phyloP scores from a whole-genome alignment of 2,329 filamentous ascomycete genomes.

The Elsinoe ampelina region DNA sequence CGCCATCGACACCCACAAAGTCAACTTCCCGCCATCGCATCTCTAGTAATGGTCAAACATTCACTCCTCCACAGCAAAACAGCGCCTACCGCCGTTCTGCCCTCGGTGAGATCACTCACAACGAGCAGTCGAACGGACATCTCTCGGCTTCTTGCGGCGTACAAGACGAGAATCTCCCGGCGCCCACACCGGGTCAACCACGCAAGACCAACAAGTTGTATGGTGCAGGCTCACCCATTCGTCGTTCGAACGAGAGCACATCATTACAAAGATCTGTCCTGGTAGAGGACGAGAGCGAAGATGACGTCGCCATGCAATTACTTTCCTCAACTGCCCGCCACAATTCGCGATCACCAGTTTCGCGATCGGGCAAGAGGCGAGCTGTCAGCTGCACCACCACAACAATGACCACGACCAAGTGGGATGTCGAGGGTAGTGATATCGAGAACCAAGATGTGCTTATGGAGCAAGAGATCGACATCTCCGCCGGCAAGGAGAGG shows the following conservation, averaged over 20 bases:
- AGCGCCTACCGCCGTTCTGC: slow-evolving; percentile 60
- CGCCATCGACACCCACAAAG: slow-evolving; percentile 47
- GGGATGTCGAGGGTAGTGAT: slow-evolving; percentile 38
- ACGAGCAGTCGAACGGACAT: slow-evolving; percentile 54
- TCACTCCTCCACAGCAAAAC: slow-evolving; percentile 75
- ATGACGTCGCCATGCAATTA: slow-evolving; percentile 77
- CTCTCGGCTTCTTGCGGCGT: slow-evolving; percentile 33
- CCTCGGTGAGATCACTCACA: slow-evolving; percentile 87
- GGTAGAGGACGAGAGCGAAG: slow-evolving; percentile 66
- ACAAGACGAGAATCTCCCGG: slow-evolving; percentile 87
- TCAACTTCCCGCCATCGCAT: slow-evolving; percentile 38
- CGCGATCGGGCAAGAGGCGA: slow-evolving; percentile 52
- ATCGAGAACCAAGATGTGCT: slow-evolving; percentile 33
- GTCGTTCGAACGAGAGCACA: slow-evolving; percentile 38
- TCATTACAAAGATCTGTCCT: slow-evolving; percentile 50
- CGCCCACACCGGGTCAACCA: slow-evolving; percentile 90
- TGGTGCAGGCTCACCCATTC: slow-evolving; percentile 56
- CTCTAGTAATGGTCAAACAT: slow-evolving; percentile 59
- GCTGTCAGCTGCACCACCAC: slow-evolving; percentile 69
- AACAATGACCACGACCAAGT: slow-evolving; percentile 51
- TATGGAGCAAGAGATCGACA: slow-evolving; percentile 19
- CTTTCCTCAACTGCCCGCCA: slow-evolving; percentile 50
- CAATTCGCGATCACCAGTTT: slow-evolving; percentile 50
- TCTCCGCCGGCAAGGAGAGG: slow-evolving; percentile 22
- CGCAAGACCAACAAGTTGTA: slow-evolving; percentile 77